Evolutionary conservation across 306 rosid species (phyloP).

Genomic region (Pyrus pyrifolia): DNA sequence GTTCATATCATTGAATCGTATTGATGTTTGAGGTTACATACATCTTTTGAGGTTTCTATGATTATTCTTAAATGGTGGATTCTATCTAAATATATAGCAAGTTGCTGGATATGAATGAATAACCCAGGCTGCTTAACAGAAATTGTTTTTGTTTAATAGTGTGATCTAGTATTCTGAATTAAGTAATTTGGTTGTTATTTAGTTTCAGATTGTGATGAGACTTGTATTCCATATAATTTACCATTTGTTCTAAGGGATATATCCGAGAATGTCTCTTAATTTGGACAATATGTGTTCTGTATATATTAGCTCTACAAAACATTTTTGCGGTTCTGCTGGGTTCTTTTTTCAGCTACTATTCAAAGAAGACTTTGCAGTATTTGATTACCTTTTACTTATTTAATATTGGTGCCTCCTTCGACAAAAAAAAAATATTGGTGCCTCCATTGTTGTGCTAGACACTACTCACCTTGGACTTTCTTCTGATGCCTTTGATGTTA

Average conservation of each 20-base stretch:
- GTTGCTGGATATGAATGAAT: no score
- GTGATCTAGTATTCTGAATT: not conserved
- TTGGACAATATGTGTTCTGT: no score
- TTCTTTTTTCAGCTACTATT: not conserved
- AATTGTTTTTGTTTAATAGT: not conserved
- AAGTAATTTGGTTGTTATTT: not conserved
- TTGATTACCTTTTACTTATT: not conserved
- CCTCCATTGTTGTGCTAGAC: not conserved
- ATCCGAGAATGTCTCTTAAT: no score
- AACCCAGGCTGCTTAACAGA: no score
- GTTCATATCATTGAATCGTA: no score
- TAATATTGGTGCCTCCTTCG: not conserved
- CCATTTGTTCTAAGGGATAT: not conserved
- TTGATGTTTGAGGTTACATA: no score
- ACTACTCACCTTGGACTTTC: slow-evolving; percentile 1
- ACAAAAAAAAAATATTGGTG: not conserved
- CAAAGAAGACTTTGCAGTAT: not conserved
- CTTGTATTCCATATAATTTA: not conserved
- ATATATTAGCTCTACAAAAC: not conserved
- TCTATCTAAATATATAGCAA: no score
- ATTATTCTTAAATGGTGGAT: no score
- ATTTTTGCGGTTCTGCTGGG: not conserved
- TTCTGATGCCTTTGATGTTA: slow-evolving; percentile 7
- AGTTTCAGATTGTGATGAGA: not conserved
- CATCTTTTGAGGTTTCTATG: no score